Evolutionary conservation across 2,329 filamentous ascomycete species (phyloP).

Genomic region (Onygenales sp.): DNA sequence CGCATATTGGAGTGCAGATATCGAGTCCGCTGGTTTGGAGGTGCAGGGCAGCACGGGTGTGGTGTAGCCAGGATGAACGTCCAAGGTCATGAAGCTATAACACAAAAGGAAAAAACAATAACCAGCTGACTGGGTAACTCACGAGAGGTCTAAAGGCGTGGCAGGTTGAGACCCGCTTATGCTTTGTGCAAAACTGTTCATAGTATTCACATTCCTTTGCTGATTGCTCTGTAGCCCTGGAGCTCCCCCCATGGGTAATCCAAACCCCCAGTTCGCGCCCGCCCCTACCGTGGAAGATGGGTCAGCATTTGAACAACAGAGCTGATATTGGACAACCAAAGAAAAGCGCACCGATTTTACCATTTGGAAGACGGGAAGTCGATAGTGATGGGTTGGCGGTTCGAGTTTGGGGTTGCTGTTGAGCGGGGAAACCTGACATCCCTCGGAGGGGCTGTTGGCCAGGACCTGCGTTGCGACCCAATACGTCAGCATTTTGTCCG

Average conservation of each 20-base stretch:
- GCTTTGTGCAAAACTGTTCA: slow-evolving; percentile 49
- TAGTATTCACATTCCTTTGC: slow-evolving; percentile 40
- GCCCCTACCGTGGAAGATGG: slow-evolving; percentile 30
- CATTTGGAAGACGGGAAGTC: slow-evolving; percentile 43
- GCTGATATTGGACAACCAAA: slow-evolving; percentile 4
- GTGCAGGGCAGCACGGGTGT: neutral
- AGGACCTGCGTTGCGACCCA: slow-evolving; percentile 28
- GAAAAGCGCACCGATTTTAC: slow-evolving; percentile 39
- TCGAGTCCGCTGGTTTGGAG: neutral
- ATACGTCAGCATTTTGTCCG: slow-evolving; percentile 8
- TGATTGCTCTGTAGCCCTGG: slow-evolving; percentile 42
- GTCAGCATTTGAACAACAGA: slow-evolving; percentile 1
- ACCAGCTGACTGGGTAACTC: slow-evolving; percentile 24
- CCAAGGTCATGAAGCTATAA: neutral
- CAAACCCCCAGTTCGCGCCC: slow-evolving; percentile 50
- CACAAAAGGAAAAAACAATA: neutral
- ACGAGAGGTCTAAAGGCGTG: slow-evolving; percentile 48
- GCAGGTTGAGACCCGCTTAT: slow-evolving; percentile 45
- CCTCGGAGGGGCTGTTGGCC: slow-evolving; percentile 43
- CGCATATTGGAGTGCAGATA: neutral
- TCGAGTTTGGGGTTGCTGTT: slow-evolving; percentile 35
- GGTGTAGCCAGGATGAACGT: neutral
- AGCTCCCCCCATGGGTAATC: slow-evolving; percentile 43
- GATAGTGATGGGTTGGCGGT: slow-evolving; percentile 39
- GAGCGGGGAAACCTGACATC: slow-evolving; percentile 45